Conservation (phyloP, 306 rosid genomes). For the Cicer pinnatifidum region DNA sequence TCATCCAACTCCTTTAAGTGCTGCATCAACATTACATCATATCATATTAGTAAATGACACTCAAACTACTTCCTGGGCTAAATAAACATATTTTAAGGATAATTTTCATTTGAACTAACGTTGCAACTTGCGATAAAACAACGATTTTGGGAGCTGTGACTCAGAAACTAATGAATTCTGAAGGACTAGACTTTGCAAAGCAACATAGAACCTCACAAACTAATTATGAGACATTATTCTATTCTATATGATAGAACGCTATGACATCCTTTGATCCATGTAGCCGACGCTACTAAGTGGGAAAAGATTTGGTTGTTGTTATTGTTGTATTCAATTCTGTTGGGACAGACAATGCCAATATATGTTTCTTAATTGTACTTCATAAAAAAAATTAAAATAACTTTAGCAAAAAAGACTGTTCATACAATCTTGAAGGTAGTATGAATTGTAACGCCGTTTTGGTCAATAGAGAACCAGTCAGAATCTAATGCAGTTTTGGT, state of each 20-base stretch:
- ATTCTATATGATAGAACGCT: not conserved
- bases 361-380: not conserved
- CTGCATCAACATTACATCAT: constrained; percentile 56
- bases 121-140: constrained; percentile 21
- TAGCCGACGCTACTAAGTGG: too few species aligned
- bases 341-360: not conserved
- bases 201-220: not conserved
- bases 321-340: too few species aligned
- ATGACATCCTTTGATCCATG: too few species aligned
- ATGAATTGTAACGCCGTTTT: not conserved
- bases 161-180: constrained; percentile 11
- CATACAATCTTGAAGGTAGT: not conserved
- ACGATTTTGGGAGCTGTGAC: not conserved
- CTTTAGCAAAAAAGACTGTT: constrained; percentile 3
- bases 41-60: constrained; percentile 28
- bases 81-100: constrained; percentile 8
- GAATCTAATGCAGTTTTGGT: not conserved
- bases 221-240: not conserved
- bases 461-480: constrained; percentile 13
- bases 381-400: not conserved
- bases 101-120: not conserved
- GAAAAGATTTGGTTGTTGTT: too few species aligned
- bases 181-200: constrained; percentile 15
- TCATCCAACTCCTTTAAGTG: constrained; percentile 76
- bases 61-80: not conserved